Base-by-base conservation (phyloP, 768 basidiomycete species). In the Lentinula edodes region DNA sequence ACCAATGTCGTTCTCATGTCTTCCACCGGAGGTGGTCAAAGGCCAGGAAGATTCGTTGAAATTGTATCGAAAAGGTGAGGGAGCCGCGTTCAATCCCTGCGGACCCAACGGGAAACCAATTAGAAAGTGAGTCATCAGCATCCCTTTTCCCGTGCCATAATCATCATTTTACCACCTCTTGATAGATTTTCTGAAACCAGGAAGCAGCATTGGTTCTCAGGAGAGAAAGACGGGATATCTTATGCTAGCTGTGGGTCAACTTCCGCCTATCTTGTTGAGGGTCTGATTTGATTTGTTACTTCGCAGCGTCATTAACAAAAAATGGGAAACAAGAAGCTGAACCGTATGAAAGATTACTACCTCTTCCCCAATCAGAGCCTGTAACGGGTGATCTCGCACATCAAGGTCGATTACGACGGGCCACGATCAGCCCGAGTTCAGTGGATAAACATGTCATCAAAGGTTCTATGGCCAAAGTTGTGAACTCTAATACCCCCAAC, bases 1-100 rank as follows among this genome's bases (percentile, higher is more conserved):
- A 5, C 75, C 84, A 1, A 74, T 91, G 54, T 90, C 88, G 6
- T 91, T 91, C 67, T 88, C 82, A 10, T 84, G 84, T 65, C 76
- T 88, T 36, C 64, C 85, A 0, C 74, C 75, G 8, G 84, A 86
- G 5, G 72, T 82, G 7, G 70, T 80, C 32, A 74, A 79, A 68
- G 77, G 73, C 15, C 89, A 91, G 67, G 71, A 73, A 0, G 82
- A 84, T 28, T 69, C 75, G 38, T 69, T 88, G 58, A 69, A 66
- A 46, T 72, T 76, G 43, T 88, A 84, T 61, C 70, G 71, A 12
- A 79, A 76, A 56, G 81, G 78, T 20, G 66, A 78, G 20, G 69
- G 74, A 4, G 67, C 69, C 1, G 81, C 85, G 3, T 86, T 86
- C 61, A 80, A 80, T 45, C 88, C 89, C 0, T 71, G 86, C 1